phyloP scores from a whole-genome alignment of 192 early-diverging fungal species.

The Thamnidium elegans region DNA sequence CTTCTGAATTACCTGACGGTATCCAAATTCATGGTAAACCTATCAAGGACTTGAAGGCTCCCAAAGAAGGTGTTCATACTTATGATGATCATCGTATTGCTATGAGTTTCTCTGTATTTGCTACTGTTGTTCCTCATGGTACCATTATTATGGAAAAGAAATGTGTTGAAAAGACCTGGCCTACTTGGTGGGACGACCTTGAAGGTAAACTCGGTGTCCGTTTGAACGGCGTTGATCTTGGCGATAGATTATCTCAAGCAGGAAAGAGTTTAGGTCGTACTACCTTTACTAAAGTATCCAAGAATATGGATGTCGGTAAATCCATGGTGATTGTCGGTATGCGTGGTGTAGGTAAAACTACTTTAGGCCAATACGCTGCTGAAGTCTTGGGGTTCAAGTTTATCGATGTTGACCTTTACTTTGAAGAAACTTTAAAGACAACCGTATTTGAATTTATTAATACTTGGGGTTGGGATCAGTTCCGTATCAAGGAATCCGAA shows the following conservation, averaged over 20 bases:
- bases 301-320: slow-evolving; percentile 25
- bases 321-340: slow-evolving; percentile 95
- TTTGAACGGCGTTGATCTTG: slow-evolving; percentile 55
- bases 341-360: slow-evolving; percentile 97
- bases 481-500: slow-evolving; percentile 77
- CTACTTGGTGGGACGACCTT: slow-evolving; percentile 96
- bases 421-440: slow-evolving; percentile 67
- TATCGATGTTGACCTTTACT: slow-evolving; percentile 85
- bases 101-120: slow-evolving; percentile 92
- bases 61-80: slow-evolving; percentile 76
- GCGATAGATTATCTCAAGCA: slow-evolving; percentile 10
- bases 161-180: slow-evolving; percentile 99
- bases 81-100: slow-evolving; percentile 98
- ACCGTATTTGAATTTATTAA: slow-evolving; percentile 81
- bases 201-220: slow-evolving; percentile 73
- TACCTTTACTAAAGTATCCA: slow-evolving; percentile 14
- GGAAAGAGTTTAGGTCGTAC: neutral
- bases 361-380: slow-evolving; percentile 76
- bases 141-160: slow-evolving; percentile 87
- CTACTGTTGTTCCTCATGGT: slow-evolving; percentile 68
- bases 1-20: slow-evolving; percentile 84
- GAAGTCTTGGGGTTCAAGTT: slow-evolving; percentile 65
- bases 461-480: slow-evolving; percentile 78
- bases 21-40: slow-evolving; percentile 78
- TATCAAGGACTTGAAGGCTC: slow-evolving; percentile 47